These are phyloP conservation scores for Pestalotiopsis fici DNA, from an alignment of 2,329 filamentous ascomycete genomes.

Conservation along the genomic window DNA sequence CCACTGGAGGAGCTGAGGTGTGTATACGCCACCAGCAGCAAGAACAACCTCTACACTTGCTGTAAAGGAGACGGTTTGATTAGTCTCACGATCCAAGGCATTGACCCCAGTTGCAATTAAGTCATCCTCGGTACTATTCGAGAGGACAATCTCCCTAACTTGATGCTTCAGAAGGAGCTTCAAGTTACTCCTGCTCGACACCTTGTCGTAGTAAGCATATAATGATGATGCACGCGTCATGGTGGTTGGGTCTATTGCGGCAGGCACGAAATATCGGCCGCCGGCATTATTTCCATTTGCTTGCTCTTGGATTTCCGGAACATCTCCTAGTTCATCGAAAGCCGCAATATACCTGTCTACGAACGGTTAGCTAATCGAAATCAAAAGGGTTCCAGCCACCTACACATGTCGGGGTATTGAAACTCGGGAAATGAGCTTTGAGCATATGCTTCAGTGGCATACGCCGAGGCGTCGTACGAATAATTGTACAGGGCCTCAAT, in stretches of 20 bases:
- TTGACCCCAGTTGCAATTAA: background rate
- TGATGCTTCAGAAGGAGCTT: background rate
- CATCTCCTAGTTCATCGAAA: background rate
- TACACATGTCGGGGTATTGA: slow-evolving; percentile 7
- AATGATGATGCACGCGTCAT: slow-evolving; percentile 2
- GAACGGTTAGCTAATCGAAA: background rate
- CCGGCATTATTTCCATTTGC: background rate
- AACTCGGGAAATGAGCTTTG: slow-evolving; percentile 2
- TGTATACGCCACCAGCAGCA: slow-evolving; percentile 25
- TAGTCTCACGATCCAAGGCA: background rate
- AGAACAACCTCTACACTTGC: slow-evolving; percentile 26
- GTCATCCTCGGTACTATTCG: background rate
- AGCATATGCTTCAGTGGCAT: background rate
- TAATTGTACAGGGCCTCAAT: slow-evolving; percentile 1
- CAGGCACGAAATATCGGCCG: background rate
- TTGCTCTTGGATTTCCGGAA: background rate
- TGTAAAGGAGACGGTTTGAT: slow-evolving; percentile 9
- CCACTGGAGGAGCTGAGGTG: slow-evolving; percentile 36
- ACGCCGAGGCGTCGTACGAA: slow-evolving; percentile 2
- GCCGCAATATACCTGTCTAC: slow-evolving; percentile 2
- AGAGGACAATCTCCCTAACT: background rate
- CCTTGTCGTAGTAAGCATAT: slow-evolving; percentile 5
- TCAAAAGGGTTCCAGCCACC: background rate
- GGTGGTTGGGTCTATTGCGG: background rate
- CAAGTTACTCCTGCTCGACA: background rate